Percentiles rank a stretch among this genome's conserved stretches.
phyloP scores from a whole-genome alignment of 805 yeast genomes.

The Saccharomycopsis sp. region DNA sequence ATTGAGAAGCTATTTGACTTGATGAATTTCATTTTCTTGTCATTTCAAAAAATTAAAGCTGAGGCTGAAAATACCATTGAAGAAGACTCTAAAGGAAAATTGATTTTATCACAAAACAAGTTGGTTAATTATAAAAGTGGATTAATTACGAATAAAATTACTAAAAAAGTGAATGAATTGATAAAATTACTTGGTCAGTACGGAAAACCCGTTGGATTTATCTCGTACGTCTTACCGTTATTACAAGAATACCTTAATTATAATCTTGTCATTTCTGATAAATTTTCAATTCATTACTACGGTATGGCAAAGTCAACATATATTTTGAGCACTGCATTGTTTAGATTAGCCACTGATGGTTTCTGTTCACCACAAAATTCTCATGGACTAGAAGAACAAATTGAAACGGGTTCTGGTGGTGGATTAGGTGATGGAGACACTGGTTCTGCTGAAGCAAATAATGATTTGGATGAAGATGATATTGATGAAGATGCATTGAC shows the following conservation, averaged over 20 bases:
- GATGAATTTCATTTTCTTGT: background rate
- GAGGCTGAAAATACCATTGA: background rate
- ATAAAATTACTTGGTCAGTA: background rate
- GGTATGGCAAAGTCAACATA: slow-evolving; percentile 56
- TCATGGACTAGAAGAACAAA: slow-evolving; percentile 50
- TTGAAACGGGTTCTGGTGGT: slow-evolving; percentile 40
- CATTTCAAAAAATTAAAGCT: background rate
- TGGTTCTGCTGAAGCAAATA: slow-evolving; percentile 72
- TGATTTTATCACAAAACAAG: background rate
- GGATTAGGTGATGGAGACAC: slow-evolving; percentile 86
- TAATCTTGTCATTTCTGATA: slow-evolving; percentile 27
- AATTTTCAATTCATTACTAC: slow-evolving; percentile 42
- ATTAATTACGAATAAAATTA: background rate
- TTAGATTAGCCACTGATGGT: slow-evolving; percentile 65
- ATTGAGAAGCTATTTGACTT: background rate
- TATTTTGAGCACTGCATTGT: slow-evolving; percentile 47
- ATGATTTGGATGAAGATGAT: slow-evolving; percentile 88
- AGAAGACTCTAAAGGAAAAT: background rate
- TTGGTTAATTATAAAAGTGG: background rate
- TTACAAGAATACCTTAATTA: slow-evolving; percentile 51
- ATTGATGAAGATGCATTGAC: slow-evolving; percentile 54
- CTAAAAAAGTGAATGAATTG: background rate
- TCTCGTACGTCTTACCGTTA: slow-evolving; percentile 51
- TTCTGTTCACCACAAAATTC: slow-evolving; percentile 84
- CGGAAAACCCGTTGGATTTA: background rate